These are phyloP conservation scores for Tylopilus subfusipes DNA, from an alignment of 768 basidiomycete genomes.

Conservation along the genomic window DNA sequence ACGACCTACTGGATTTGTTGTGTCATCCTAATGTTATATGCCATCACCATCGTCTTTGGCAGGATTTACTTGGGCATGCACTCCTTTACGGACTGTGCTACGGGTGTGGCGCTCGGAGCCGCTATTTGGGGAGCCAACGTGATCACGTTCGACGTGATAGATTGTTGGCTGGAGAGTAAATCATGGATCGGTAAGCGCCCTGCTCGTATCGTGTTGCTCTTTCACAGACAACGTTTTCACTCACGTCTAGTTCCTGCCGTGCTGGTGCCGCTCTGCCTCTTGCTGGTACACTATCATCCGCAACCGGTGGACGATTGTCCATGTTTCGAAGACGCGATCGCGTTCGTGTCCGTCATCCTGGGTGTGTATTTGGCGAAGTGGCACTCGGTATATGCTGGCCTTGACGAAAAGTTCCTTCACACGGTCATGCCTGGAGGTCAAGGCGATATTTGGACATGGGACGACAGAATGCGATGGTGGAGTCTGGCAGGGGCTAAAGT, in stretches of 20 bases:
- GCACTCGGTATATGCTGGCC: conserved; percentile 45
- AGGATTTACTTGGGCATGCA: conserved; percentile 89
- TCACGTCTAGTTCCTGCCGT: conserved; percentile 49
- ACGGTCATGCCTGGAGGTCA: conserved; percentile 57
- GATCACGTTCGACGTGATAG: conserved; percentile 36
- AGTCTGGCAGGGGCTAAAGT: conserved; percentile 39
- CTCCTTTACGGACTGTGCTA: conserved; percentile 69
- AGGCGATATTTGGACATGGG: conserved; percentile 36
- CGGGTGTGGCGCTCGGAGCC: conserved; percentile 63
- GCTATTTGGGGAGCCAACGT: conserved; percentile 54
- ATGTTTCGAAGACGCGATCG: conserved; percentile 97
- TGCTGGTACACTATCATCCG: conserved; percentile 85
- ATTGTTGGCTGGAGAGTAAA: conserved; percentile 38
- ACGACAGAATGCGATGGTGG: conserved; percentile 37
- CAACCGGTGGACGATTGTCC: conserved; percentile 97
- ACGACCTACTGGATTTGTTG: conserved; percentile 41
- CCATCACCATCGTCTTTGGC: conserved; percentile 71
- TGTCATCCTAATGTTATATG: conserved; percentile 52
- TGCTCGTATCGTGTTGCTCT: conserved; percentile 15
- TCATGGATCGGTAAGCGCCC: conserved; percentile 34
- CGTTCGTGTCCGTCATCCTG: conserved; percentile 79
- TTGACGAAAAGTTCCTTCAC: conserved; percentile 33
- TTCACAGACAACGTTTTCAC: conserved; percentile 1
- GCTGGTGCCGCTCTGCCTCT: conserved; percentile 58
- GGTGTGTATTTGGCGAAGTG: conserved; percentile 73